A percentile compares a stretch with the other conserved stretches of the same genome.
phyloP scores from a whole-genome alignment of 495 filamentous ascomycete genomes.

The Penicillium bialowiezense region DNA sequence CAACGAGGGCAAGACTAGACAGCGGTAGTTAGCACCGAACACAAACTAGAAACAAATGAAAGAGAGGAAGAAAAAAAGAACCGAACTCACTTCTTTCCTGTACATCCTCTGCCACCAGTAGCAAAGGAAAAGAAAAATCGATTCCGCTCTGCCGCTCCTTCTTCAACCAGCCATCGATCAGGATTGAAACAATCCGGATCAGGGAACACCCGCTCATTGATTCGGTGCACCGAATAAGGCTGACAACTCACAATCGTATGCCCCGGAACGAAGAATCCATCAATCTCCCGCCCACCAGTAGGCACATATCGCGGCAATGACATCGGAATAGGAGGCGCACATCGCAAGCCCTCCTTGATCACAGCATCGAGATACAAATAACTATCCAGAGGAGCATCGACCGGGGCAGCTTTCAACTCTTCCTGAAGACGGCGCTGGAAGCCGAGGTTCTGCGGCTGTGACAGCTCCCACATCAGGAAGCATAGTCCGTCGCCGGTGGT shows the following conservation, averaged over 20 bases:
- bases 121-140: slow-evolving; percentile 47
- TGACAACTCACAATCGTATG: slow-evolving; percentile 65
- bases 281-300: slow-evolving; percentile 32
- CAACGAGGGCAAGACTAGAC: slow-evolving; percentile 57
- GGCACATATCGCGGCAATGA: slow-evolving; percentile 62
- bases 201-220: slow-evolving; percentile 53
- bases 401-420: slow-evolving; percentile 36
- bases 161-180: slow-evolving; percentile 59
- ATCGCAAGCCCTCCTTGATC: slow-evolving; percentile 57
- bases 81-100: slow-evolving; percentile 42
- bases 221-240: slow-evolving; percentile 64
- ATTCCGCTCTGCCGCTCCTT: slow-evolving; percentile 39
- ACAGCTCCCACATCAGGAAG: slow-evolving; percentile 67
- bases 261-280: slow-evolving; percentile 48
- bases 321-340: slow-evolving; percentile 64
- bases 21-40: slow-evolving; percentile 34
- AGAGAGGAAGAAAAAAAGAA: too few species aligned
- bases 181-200: slow-evolving; percentile 55
- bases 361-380: slow-evolving; percentile 60
- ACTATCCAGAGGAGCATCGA: slow-evolving; percentile 41
- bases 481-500: slow-evolving; percentile 64
- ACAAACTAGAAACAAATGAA: slow-evolving; percentile 37
- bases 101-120: slow-evolving; percentile 41
- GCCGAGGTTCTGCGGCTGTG: slow-evolving; percentile 43
- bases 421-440: slow-evolving; percentile 46